phyloP scores from a whole-genome alignment of 2,329 filamentous ascomycete species.

The Falciphora oryzae region DNA sequence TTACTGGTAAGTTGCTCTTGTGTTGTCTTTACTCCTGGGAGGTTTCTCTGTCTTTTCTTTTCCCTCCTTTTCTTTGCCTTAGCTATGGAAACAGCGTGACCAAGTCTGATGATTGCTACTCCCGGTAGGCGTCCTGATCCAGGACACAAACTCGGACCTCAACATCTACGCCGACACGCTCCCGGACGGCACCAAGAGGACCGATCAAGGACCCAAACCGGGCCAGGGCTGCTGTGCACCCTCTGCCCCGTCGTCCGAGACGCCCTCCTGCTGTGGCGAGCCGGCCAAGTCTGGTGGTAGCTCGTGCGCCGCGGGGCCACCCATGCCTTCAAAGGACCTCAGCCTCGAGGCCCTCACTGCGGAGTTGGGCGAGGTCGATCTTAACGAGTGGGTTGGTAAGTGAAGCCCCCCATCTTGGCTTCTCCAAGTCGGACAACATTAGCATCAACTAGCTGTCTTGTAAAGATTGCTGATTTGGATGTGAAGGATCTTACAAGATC shows the following conservation, averaged over 20 bases:
- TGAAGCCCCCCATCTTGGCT: no score
- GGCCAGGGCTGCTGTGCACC: neutral
- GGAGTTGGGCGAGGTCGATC: constrained; percentile 28
- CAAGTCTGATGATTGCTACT: no score
- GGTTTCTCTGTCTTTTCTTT: neutral
- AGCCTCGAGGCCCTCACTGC: constrained; percentile 11
- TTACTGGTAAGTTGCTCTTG: constrained; percentile 36
- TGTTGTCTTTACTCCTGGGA: no score
- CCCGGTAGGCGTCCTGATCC: constrained; percentile 33
- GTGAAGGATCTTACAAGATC: neutral
- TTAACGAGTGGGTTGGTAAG: constrained; percentile 47
- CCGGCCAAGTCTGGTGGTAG: no score
- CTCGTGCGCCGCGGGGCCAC: no score
- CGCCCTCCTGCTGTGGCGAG: neutral
- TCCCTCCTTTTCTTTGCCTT: no score
- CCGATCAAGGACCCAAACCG: no score
- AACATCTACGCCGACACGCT: constrained; percentile 37
- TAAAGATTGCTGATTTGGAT: neutral
- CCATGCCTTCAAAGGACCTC: neutral
- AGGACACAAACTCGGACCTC: constrained; percentile 39
- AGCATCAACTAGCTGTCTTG: no score
- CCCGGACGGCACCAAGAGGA: constrained; percentile 18
- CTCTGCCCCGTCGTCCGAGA: neutral
- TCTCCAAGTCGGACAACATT: no score
- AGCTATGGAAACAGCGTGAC: no score